Evolutionary conservation across 1,284 basidiomycete genomes (phyloP), one percentile per base, ranked within the genome.

Genomic region (Papiliotrema fonsecae): DNA sequence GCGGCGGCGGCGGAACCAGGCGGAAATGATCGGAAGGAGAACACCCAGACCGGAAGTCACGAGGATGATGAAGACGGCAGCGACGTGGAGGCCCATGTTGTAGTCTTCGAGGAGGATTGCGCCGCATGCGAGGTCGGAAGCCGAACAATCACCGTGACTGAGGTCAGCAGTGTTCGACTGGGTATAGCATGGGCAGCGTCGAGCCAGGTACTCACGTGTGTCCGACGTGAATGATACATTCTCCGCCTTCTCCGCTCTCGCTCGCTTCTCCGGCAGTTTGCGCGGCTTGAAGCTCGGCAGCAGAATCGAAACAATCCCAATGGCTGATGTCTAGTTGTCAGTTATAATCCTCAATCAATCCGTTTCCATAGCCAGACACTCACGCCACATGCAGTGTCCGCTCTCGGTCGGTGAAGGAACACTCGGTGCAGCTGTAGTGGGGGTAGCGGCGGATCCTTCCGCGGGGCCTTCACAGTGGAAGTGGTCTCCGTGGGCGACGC

Each of bases 81-180:
- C 76, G 34, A 77, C 69, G 56, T 77, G 76, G 5, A 77, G 57
- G 6, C 56, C 55, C 42, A 74, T 55, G 49, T 76, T 61, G 68
- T 74, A 77, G 18, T 52, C 38, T 43, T 64, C 50, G 34, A 66
- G 50, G 28, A 62, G 50, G 45, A 65, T 49, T 2, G 57, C 38
- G 49, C 67, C 72, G 44, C 70, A 73, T 6, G 67, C 68, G n/a
- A 67, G 60, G 2, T 72, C 54, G 16, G 53, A 57, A 7, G 57
- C 56, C 0, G 70, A 69, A 45, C 76, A 76, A 49, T 76, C 69
- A n/a, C 74, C 72, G 52, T 74, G 74, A 0, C 62, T 69, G 49
- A 1, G 49, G 40, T 45, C 24, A 42, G 40, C 25, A 16, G 5
- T 9, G 40, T 6, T 26, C 30, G 18, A 6, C 9, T 14, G 9